Conservation (phyloP, 768 basidiomycete species). For the Wakefieldia striispora region DNA sequence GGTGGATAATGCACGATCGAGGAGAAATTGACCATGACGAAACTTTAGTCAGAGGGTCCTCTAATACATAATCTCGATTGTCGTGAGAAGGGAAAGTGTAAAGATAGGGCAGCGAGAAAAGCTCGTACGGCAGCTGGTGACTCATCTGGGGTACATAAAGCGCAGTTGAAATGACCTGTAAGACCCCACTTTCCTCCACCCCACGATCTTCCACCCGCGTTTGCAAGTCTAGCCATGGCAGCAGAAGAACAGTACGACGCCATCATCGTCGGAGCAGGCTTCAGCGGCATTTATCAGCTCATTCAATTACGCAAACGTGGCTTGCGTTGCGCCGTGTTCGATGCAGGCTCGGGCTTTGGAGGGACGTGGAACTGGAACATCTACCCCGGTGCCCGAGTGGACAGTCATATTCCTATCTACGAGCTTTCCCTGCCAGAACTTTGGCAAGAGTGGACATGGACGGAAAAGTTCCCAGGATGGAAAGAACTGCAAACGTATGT, state of each 20-base stretch:
- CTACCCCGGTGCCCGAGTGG: constrained; percentile 14
- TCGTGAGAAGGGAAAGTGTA: no score
- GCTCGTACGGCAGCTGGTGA: no score
- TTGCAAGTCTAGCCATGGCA: not conserved
- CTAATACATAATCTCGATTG: no score
- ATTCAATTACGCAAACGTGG: constrained; percentile 7
- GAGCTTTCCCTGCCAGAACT: constrained; percentile 8
- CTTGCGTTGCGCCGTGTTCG: constrained; percentile 11
- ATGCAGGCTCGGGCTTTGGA: constrained; percentile 13
- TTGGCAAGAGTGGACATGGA: constrained; percentile 15
- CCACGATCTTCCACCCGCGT: no score
- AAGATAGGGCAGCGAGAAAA: no score
- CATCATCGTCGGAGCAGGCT: constrained; percentile 17
- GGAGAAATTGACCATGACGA: no score
- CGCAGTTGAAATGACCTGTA: no score
- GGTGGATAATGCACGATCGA: no score
- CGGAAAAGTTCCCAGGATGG: constrained; percentile 1
- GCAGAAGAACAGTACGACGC: constrained; percentile 9
- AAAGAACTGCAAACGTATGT: constrained; percentile 12
- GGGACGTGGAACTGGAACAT: constrained; percentile 16
- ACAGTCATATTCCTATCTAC: constrained; percentile 8
- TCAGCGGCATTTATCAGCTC: constrained; percentile 13
- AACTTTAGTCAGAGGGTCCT: no score
- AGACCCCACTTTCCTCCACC: no score
- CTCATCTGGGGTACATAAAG: no score